Conservation (phyloP, 768 basidiomycete genomes). For the Psilocybe tampanensis region DNA sequence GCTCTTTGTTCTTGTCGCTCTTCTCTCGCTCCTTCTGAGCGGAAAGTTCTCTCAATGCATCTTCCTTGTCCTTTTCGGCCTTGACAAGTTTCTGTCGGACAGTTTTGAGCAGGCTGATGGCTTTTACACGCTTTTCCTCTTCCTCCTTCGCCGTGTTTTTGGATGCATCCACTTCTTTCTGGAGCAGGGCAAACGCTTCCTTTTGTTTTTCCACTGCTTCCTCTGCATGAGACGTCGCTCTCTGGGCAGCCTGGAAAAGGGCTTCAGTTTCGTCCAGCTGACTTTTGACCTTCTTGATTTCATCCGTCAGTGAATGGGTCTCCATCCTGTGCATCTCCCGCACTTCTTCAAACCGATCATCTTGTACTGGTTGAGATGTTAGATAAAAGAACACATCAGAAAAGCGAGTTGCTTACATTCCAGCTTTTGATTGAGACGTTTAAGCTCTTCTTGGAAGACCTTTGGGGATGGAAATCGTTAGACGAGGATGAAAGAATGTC, state of each 20-base stretch:
- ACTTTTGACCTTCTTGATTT: constrained; percentile 67
- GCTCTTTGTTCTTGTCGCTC: constrained; percentile 57
- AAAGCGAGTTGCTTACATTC: constrained; percentile 52
- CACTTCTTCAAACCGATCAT: constrained; percentile 81
- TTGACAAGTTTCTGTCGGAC: constrained; percentile 97
- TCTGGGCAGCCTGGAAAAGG: constrained; percentile 61
- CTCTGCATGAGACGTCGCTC: constrained; percentile 47
- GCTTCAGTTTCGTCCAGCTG: constrained; percentile 75
- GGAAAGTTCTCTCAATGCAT: constrained; percentile 60
- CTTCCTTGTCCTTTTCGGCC: constrained; percentile 92
- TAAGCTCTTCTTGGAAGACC: constrained; percentile 80
- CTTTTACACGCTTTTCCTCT: constrained; percentile 96
- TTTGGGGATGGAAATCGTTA: constrained; percentile 25
- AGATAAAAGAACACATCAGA: neutral
- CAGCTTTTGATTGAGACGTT: constrained; percentile 70
- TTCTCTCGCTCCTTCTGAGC: constrained; percentile 54
- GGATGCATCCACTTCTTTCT: constrained; percentile 61
- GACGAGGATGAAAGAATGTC: neutral
- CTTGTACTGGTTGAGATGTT: constrained; percentile 60
- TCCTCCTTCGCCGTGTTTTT: constrained; percentile 82
- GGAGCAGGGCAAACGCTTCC: constrained; percentile 59
- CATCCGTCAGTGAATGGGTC: constrained; percentile 73
- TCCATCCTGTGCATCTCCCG: constrained; percentile 84
- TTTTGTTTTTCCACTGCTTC: constrained; percentile 52
- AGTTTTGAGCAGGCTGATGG: constrained; percentile 89